These are phyloP conservation scores for Ascosphaera apis DNA, from an alignment of 2,329 filamentous ascomycete species.

Conservation along the genomic window DNA sequence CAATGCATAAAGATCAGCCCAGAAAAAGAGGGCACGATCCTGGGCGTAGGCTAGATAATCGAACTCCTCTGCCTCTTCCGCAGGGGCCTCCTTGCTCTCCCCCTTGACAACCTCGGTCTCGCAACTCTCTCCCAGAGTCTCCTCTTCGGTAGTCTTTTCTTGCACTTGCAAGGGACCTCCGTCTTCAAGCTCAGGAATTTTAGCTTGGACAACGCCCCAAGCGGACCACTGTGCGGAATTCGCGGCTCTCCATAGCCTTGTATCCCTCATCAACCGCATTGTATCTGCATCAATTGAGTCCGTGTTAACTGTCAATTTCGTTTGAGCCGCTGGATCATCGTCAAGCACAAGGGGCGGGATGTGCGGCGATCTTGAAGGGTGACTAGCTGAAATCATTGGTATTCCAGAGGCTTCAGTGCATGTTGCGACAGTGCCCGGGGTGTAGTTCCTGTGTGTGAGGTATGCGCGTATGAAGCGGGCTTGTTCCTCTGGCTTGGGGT, in stretches of 20 bases:
- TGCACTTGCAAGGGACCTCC: conserved; percentile 10
- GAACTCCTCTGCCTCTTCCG: conserved; percentile 50
- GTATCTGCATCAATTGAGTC: conserved; percentile 43
- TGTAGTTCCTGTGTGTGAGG: conserved; percentile 43
- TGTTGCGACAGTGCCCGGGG: neutral
- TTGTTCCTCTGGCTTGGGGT: conserved; percentile 64
- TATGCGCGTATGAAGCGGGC: conserved; percentile 69
- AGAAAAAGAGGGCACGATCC: conserved; percentile 78
- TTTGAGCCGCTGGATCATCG: conserved; percentile 33
- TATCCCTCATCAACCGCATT: conserved; percentile 50
- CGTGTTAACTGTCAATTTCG: conserved; percentile 30
- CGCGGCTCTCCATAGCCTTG: conserved; percentile 62
- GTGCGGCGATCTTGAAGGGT: conserved; percentile 8
- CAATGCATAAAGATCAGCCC: conserved; percentile 64
- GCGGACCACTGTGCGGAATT: conserved; percentile 83
- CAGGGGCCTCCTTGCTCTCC: conserved; percentile 17
- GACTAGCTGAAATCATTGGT: conserved; percentile 9
- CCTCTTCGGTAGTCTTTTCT: conserved; percentile 7
- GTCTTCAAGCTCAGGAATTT: conserved; percentile 47
- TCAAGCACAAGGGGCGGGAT: conserved; percentile 59
- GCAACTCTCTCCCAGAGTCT: conserved; percentile 4
- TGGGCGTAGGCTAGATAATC: conserved; percentile 86
- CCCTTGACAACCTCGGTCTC: neutral
- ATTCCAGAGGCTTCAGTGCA: neutral
- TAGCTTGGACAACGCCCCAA: conserved; percentile 92